phyloP scores from a whole-genome alignment of 78 protist genomes.

The Dictyostelium purpureum region DNA sequence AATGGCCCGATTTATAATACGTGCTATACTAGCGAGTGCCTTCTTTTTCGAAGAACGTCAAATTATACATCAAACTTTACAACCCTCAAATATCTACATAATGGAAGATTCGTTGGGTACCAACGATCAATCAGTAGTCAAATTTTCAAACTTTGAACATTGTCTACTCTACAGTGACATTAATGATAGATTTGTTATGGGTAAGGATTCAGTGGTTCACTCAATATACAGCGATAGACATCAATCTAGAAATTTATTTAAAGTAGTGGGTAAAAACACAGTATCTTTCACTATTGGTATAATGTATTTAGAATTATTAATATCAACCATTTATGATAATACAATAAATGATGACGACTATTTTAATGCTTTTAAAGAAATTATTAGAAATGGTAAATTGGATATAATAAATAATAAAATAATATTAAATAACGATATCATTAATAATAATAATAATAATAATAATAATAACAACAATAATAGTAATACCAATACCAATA shows the following conservation, averaged over 20 bases:
- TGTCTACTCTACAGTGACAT: neutral
- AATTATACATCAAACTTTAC: neutral
- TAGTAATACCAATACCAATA: too few species aligned
- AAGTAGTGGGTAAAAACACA: neutral
- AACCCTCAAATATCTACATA: neutral
- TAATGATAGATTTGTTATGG: constrained; percentile 7
- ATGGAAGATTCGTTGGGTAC: neutral
- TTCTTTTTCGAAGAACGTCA: neutral
- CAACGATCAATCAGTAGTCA: neutral
- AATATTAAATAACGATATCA: too few species aligned
- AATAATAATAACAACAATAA: too few species aligned
- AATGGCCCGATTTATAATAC: neutral
- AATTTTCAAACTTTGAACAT: constrained; percentile 13
- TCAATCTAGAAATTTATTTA: constrained; percentile 3
- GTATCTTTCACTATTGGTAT: constrained; percentile 4
- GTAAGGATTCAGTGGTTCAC: neutral
- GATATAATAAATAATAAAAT: neutral
- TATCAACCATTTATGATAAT: neutral
- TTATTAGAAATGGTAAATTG: neutral
- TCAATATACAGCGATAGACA: constrained; percentile 6
- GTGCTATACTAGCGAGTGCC: neutral
- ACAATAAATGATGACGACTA: neutral
- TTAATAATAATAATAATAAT: too few species aligned
- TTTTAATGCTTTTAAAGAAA: neutral
- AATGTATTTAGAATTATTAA: neutral